Evolutionary conservation across 176 grass and related monocot species (phyloP).

Genomic region (Chrysopogon serrulatus): DNA sequence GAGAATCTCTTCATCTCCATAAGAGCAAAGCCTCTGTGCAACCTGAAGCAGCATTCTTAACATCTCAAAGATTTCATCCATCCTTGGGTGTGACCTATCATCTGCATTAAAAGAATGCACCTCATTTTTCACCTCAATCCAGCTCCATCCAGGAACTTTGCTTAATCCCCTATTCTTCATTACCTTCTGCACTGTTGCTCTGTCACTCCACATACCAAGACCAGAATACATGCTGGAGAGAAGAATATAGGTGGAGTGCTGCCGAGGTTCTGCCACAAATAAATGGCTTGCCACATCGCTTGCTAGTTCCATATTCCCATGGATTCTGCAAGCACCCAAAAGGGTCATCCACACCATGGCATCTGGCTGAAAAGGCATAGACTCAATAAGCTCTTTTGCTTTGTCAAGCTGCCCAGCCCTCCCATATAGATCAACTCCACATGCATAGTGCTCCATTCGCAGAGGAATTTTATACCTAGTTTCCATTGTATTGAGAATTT

Average conservation of each 20-base stretch:
- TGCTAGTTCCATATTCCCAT: conserved; percentile 57
- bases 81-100: conserved; percentile 45
- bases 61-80: conserved; percentile 46
- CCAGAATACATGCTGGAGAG: conserved; percentile 60
- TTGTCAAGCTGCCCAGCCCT: conserved; percentile 57
- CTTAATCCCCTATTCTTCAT: conserved; percentile 63
- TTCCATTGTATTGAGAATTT: conserved; percentile 51
- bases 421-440: conserved; percentile 65
- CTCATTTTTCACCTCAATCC: conserved; percentile 61
- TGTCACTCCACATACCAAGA: conserved; percentile 61
- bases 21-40: conserved; percentile 5
- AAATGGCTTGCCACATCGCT: conserved; percentile 39
- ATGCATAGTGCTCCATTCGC: conserved; percentile 73
- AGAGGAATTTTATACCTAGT: conserved; percentile 33
- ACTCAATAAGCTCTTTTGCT: conserved; percentile 57
- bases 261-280: conserved; percentile 32
- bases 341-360: conserved; percentile 74
- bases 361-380: conserved; percentile 68
- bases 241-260: conserved; percentile 69
- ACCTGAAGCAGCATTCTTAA: conserved; percentile 32
- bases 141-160: conserved; percentile 79
- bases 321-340: conserved; percentile 60
- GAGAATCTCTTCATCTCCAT: conserved; percentile 9
- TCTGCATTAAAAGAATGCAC: conserved; percentile 67
- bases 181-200: conserved; percentile 48